These are phyloP conservation scores for Fraxinus velutina DNA, from an alignment of 305 asterid genomes.

Conservation along the genomic window DNA sequence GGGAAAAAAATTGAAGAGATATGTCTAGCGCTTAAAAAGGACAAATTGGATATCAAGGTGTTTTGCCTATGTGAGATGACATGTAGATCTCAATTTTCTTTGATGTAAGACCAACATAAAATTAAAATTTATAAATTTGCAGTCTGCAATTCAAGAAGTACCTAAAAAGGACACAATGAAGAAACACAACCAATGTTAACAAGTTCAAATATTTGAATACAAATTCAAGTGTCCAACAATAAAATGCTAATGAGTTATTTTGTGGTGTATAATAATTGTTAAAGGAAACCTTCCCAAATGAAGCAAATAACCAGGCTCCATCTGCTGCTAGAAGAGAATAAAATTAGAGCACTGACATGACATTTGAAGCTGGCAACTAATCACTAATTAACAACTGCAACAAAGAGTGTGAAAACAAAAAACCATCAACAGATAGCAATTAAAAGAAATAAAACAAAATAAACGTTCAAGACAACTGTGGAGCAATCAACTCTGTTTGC, in stretches of 20 bases:
- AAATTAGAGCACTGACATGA: neutral
- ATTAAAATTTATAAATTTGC: neutral
- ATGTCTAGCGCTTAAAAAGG: neutral
- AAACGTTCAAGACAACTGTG: neutral
- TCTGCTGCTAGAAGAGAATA: neutral
- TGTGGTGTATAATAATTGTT: neutral
- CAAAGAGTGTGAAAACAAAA: neutral
- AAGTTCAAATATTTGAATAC: neutral
- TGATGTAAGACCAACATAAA: neutral
- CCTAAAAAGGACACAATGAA: neutral
- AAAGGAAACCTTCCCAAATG: neutral
- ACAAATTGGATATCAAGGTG: neutral
- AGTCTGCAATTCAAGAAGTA: neutral
- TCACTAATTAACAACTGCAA: neutral
- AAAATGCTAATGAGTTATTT: neutral
- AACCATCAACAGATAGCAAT: neutral
- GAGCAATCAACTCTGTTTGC: neutral
- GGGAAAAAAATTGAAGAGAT: neutral
- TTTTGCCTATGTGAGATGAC: neutral
- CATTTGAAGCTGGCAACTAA: neutral
- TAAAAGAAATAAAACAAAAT: neutral
- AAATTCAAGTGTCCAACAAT: neutral
- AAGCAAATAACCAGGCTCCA: neutral
- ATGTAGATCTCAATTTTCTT: neutral
- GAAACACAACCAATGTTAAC: neutral